A percentile compares a stretch with the other conserved stretches of the same genome.
phyloP scores from a whole-genome alignment of 1,284 basidiomycete species.

The Boletellus deceptivus region DNA sequence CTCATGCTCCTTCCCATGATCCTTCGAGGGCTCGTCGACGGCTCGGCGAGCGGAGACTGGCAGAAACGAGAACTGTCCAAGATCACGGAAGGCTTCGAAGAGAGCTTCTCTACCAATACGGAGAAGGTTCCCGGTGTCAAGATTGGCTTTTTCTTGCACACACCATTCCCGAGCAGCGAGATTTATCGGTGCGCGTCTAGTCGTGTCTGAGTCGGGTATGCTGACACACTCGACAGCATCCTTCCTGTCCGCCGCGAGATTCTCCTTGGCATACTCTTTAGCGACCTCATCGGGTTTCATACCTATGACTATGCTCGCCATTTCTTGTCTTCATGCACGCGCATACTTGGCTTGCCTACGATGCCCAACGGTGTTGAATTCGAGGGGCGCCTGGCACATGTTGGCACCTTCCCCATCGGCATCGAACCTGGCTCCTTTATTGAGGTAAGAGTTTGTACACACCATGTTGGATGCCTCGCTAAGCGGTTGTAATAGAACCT shows the following conservation, averaged over 20 bases:
- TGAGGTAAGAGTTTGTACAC: slow-evolving; percentile 47
- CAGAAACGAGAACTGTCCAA: slow-evolving; percentile 68
- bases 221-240: slow-evolving; percentile 54
- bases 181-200: slow-evolving; percentile 82
- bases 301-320: slow-evolving; percentile 99
- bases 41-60: slow-evolving; percentile 59
- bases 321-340: slow-evolving; percentile 97
- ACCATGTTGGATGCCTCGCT: background rate
- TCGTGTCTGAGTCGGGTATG: slow-evolving; percentile 9
- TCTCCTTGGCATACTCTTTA: slow-evolving; percentile 91
- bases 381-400: slow-evolving; percentile 91
- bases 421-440: slow-evolving; percentile 95
- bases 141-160: slow-evolving; percentile 98
- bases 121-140: slow-evolving; percentile 64
- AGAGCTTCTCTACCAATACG: slow-evolving; percentile 43
- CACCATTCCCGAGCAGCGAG: slow-evolving; percentile 96
- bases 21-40: slow-evolving; percentile 85
- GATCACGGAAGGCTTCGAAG: slow-evolving; percentile 75
- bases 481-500: slow-evolving; percentile 54
- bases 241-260: slow-evolving; percentile 97
- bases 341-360: slow-evolving; percentile 92
- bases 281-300: slow-evolving; percentile 98
- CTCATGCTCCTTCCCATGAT: slow-evolving; percentile 98
- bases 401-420: slow-evolving; percentile 98
- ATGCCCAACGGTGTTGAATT: slow-evolving; percentile 99